These are phyloP conservation scores for Perkinsus chesapeaki DNA, from an alignment of 169 alveolate species.

Conservation along the genomic window DNA sequence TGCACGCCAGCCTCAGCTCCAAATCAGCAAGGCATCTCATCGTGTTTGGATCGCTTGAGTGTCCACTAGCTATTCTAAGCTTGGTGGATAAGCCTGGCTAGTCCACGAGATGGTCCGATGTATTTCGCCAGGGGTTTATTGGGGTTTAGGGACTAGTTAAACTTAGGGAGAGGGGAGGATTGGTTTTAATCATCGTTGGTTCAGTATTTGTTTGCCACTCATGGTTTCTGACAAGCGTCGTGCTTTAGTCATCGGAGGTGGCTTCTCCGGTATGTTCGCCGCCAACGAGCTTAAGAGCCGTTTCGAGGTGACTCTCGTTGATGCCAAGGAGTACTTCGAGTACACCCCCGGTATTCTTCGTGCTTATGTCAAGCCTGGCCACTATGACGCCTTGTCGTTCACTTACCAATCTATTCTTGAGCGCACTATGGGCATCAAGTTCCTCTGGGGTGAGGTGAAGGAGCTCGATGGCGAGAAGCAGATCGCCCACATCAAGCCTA, in stretches of 20 bases:
- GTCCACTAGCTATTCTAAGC: too few relatives aligned
- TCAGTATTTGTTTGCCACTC: background rate
- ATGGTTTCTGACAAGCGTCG: conserved; percentile 1
- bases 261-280: conserved; percentile 21
- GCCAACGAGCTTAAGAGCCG: conserved; percentile 25
- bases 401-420: conserved; percentile 28
- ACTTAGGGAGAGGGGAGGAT: too few relatives aligned
- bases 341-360: conserved; percentile 29
- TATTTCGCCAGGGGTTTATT: too few relatives aligned
- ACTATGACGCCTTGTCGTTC: conserved; percentile 27
- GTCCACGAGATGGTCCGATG: too few relatives aligned
- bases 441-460: conserved; percentile 36
- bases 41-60: too few relatives aligned
- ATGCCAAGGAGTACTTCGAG: conserved; percentile 21
- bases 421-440: conserved; percentile 31
- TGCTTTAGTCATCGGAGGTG: conserved; percentile 17
- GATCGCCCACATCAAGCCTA: background rate
- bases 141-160: background rate
- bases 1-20: background rate
- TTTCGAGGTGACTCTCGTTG: conserved; percentile 23
- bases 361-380: conserved; percentile 34
- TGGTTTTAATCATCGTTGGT: background rate
- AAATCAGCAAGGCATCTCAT: too few relatives aligned
- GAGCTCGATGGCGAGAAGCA: background rate
- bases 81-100: too few relatives aligned